Evolutionary conservation across 176 grass and related monocot species (phyloP).

Genomic region (Elaeis guineensis): DNA sequence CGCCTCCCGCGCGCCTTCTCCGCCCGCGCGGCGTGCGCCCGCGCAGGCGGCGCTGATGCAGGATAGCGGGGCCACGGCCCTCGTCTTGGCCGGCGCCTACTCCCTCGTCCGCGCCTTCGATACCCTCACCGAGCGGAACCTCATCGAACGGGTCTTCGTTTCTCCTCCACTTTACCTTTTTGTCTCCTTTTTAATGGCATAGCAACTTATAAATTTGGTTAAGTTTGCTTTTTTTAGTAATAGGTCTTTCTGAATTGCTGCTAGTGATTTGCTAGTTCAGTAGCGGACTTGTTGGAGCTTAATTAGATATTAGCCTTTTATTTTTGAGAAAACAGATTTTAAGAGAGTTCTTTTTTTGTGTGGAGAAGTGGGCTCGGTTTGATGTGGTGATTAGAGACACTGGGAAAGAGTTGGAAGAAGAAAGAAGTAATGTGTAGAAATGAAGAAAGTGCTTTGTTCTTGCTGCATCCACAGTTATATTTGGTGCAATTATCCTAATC

Average conservation of each 20-base stretch:
- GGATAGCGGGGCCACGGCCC: conserved; percentile 36
- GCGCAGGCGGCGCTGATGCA: conserved; percentile 35
- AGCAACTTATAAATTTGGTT: neutral
- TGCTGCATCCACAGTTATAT: too few relatives aligned
- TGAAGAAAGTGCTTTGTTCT: too few relatives aligned
- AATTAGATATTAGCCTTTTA: too few relatives aligned
- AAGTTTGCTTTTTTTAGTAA: neutral
- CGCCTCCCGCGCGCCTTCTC: conserved; percentile 10
- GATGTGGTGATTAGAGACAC: too few relatives aligned
- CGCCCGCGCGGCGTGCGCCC: neutral
- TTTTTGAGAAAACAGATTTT: too few relatives aligned
- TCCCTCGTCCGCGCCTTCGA: conserved; percentile 61
- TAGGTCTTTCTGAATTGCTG: neutral
- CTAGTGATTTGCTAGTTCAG: too few relatives aligned
- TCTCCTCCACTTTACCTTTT: neutral
- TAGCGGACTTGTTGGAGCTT: too few relatives aligned
- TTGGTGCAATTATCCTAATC: too few relatives aligned
- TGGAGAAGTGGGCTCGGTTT: too few relatives aligned
- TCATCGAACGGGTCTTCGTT: conserved; percentile 65
- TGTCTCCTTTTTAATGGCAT: neutral
- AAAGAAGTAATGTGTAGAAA: too few relatives aligned
- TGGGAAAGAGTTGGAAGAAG: too few relatives aligned
- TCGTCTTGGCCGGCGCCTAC: conserved; percentile 61
- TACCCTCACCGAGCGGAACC: conserved; percentile 37
- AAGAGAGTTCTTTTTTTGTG: too few relatives aligned